These are phyloP conservation scores for Spergularia marina DNA, from an alignment of 148 eudicot genomes.

Conservation along the genomic window DNA sequence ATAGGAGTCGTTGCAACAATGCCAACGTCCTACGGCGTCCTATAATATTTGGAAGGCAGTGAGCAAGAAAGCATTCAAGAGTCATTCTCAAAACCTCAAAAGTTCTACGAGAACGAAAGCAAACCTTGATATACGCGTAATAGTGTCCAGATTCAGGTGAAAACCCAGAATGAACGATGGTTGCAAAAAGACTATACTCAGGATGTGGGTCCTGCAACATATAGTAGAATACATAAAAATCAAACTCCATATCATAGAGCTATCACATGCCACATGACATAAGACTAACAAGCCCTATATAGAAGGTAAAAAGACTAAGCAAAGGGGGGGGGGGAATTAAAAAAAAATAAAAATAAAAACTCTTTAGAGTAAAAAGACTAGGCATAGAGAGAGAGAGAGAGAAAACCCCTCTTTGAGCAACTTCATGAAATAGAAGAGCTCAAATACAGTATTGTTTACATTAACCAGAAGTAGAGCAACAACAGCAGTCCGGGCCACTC, in stretches of 20 bases:
- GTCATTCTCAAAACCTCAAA: constrained; percentile 3
- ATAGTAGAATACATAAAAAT: neutral
- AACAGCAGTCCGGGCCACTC: neutral
- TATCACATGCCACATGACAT: neutral
- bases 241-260: neutral
- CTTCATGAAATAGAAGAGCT: neutral
- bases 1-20: constrained; percentile 90
- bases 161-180: constrained; percentile 93
- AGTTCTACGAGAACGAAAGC: constrained; percentile 5
- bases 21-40: constrained; percentile 92
- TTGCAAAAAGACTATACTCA: constrained; percentile 86
- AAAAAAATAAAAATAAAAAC: too few relatives aligned
- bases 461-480: neutral
- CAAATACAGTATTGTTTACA: neutral
- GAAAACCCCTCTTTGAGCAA: neutral
- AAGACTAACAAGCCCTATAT: neutral
- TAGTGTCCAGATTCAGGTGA: constrained; percentile 98
- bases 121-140: constrained; percentile 93
- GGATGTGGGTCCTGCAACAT: constrained; percentile 78
- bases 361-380: neutral
- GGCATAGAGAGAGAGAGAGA: neutral
- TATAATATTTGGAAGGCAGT: constrained; percentile 28
- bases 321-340: neutral
- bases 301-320: neutral
- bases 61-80: constrained; percentile 18